Base-by-base conservation (phyloP, 2,329 filamentous ascomycete species). In the Ceratocystiopsis brevicomis region DNA sequence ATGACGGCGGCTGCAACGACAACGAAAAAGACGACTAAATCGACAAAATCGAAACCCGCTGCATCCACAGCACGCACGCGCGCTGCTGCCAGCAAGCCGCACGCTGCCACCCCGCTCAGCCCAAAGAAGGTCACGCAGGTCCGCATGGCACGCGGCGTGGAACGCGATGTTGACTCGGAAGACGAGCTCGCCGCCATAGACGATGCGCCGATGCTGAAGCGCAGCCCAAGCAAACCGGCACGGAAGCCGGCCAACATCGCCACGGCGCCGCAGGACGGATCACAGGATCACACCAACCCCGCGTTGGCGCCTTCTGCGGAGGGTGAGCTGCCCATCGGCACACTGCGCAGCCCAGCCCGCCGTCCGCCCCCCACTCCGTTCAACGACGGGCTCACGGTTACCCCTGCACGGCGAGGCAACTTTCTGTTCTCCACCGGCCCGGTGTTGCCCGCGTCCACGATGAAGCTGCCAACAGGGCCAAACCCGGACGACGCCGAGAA, bases 101-200 rank as follows among this genome's bases (percentile, higher is more conserved):
- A 11, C 41, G 51, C 19, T 48, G 48, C 43, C 59, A 49, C 44
- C 43, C 42, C 74, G 33, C 60, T 78, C 43, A 77, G 73, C 59
- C 73, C 73, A 59, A 77, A 71, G 63, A 79, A 78, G 64, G 66
- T 72, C 50, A 72, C 71, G 37, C 71, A 76, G 59, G 61, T 77
- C 50, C 49, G 61, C 65, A 41, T 50, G 62, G 47, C 62, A 53
- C 53, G 57, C 46, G 51, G 54, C 15, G 57, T 59, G 49, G 68
- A 30, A 9, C 6, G 2, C 25, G 25, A 70, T 42, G 52, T 54
- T 25, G 61, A 63, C 30, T 75, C 73, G 14, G 73, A 78, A 41
- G 73, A 78, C 52, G 73, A 78, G 54, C 65, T 78, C 34, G 68
- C 68, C 25, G 64, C 61, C 11, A 62, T 60, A 37, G 68, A 71